Evolutionary conservation across 768 basidiomycete genomes (phyloP).

Genomic region (Albatrellus ellisii): DNA sequence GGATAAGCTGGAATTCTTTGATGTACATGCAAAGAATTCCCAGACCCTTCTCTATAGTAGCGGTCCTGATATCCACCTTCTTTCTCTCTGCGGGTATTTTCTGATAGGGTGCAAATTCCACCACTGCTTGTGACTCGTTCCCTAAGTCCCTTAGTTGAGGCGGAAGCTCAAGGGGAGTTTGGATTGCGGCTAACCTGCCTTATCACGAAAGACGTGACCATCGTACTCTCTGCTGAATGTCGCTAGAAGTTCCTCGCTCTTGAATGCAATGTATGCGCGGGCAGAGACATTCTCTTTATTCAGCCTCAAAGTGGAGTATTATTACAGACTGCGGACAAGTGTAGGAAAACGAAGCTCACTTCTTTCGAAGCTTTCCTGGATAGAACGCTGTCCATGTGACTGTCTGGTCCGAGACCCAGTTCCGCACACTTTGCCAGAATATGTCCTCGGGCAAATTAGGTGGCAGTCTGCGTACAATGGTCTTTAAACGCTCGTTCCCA

Average conservation of each 20-base stretch:
- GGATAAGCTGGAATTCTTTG: neutral
- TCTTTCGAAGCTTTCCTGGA: constrained; percentile 56
- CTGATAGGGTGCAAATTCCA: constrained; percentile 91
- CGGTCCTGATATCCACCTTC: constrained; percentile 71
- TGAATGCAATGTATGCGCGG: constrained; percentile 88
- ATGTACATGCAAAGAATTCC: neutral
- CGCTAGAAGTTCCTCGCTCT: constrained; percentile 54
- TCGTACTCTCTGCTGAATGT: constrained; percentile 77
- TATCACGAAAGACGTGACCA: constrained; percentile 86
- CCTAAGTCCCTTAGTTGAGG: constrained; percentile 24
- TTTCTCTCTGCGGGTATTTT: constrained; percentile 65
- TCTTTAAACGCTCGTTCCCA: constrained; percentile 60
- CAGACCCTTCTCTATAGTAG: constrained; percentile 90
- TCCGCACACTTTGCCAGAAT: constrained; percentile 85
- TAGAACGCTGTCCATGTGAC: constrained; percentile 52
- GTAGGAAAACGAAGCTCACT: no score
- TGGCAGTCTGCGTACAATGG: constrained; percentile 76
- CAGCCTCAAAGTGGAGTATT: constrained; percentile 37
- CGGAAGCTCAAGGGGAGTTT: neutral
- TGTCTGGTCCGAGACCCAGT: constrained; percentile 74
- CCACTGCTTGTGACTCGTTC: constrained; percentile 75
- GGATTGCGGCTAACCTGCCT: constrained; percentile 48
- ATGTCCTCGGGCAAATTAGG: constrained; percentile 85
- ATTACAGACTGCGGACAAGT: no score
- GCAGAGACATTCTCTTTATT: constrained; percentile 80